Percentiles rank a stretch among this genome's conserved stretches.
Conservation (phyloP, 805 yeast species). For the Myxozyma udenii region DNA sequence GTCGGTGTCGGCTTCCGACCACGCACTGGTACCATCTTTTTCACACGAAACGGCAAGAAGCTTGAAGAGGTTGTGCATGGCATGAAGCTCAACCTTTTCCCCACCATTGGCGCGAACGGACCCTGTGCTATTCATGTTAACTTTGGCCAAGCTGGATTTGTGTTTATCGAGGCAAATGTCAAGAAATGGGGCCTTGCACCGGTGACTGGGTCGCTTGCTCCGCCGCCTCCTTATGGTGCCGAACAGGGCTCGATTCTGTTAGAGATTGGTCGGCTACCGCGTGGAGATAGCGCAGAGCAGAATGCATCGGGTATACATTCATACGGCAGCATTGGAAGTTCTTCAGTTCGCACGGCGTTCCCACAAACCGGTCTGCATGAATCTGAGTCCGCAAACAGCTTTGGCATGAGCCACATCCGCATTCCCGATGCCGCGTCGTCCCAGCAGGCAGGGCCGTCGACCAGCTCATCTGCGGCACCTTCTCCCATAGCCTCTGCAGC, state of each 20-base stretch:
- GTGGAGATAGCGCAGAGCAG: not conserved
- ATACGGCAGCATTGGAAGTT: conserved; percentile 11
- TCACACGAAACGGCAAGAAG: conserved; percentile 92
- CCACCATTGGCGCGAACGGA: conserved; percentile 84
- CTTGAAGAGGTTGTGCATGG: conserved; percentile 74
- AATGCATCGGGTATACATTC: no score
- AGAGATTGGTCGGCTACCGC: conserved; percentile 41
- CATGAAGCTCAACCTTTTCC: conserved; percentile 71
- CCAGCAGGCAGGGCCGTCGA: not conserved
- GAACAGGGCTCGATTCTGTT: conserved; percentile 74
- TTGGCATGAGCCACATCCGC: not conserved
- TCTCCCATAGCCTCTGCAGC: no score
- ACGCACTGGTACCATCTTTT: conserved; percentile 79
- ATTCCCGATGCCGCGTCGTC: conserved; percentile 7
- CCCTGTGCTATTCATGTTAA: conserved; percentile 82
- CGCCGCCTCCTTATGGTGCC: conserved; percentile 89
- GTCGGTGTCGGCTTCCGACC: conserved; percentile 88
- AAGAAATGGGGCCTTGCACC: conserved; percentile 97
- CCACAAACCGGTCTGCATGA: conserved; percentile 17
- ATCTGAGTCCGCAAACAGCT: conserved; percentile 7
- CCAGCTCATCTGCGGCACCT: not conserved
- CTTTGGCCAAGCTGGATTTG: conserved; percentile 85
- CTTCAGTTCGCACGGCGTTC: conserved; percentile 17
- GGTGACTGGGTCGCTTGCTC: conserved; percentile 77
- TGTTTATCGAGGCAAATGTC: conserved; percentile 86